Conservation (phyloP, 2,329 filamentous ascomycete genomes). For the Botryotinia globosa region DNA sequence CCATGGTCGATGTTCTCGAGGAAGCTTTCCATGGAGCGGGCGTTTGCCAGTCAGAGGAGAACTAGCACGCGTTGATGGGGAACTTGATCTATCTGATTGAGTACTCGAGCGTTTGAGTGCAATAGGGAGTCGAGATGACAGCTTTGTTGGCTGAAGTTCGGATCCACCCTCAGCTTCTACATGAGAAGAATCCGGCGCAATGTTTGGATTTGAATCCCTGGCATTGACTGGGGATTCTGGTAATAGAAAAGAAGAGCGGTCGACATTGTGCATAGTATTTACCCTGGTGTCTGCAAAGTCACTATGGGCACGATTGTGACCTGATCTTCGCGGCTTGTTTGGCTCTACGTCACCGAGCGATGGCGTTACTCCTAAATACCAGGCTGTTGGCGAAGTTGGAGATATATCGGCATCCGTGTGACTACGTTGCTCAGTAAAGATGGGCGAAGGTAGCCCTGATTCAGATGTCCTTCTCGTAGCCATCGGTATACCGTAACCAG, state of each 20-base stretch:
- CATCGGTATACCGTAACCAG: conserved; percentile 58
- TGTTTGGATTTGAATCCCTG: not conserved
- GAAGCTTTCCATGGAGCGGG: conserved; percentile 38
- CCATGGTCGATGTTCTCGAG: conserved; percentile 32
- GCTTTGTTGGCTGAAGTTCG: conserved; percentile 15
- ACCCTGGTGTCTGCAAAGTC: conserved; percentile 48
- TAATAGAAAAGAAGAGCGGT: conserved; percentile 15
- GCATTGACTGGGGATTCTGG: conserved; percentile 9
- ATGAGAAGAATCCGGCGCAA: not conserved
- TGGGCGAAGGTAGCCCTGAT: conserved; percentile 57
- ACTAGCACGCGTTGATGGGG: conserved; percentile 21
- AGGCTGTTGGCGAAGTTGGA: conserved; percentile 64
- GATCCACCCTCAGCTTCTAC: not conserved
- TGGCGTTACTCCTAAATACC: conserved; percentile 53
- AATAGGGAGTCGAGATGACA: conserved; percentile 33
- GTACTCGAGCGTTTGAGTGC: conserved; percentile 38
- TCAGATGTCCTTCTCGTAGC: conserved; percentile 66
- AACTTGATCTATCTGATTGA: conserved; percentile 46
- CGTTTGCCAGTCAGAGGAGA: conserved; percentile 51
- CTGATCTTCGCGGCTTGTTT: conserved; percentile 37
- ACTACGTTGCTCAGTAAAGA: conserved; percentile 48
- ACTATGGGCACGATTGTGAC: conserved; percentile 56
- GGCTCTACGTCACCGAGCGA: conserved; percentile 42
- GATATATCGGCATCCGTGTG: conserved; percentile 56
- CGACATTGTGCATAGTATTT: conserved; percentile 30